Base-by-base conservation (phyloP, 192 early-diverging fungal genomes). In the Mortierella claussenii region DNA sequence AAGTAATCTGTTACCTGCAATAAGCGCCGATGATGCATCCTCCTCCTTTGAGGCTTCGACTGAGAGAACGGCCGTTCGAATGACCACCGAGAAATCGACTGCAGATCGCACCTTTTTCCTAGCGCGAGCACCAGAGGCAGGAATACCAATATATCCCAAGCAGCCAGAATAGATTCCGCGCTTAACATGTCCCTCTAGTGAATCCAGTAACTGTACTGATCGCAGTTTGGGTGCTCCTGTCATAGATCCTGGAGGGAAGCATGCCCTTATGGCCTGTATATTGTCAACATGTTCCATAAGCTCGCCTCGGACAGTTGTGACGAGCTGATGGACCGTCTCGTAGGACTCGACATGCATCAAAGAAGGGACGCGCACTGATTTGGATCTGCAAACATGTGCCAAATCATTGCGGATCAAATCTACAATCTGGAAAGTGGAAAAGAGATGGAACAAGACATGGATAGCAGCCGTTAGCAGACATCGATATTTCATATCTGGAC, bases 221-320 rank as follows among this genome's bases (percentile, higher is more conserved):
- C 97, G 86, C 10, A 88, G 73, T 71, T 99, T 99, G 4, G 97
- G 97, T 0, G 97, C 97, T 8, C 97, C 97, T 0, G 97, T 99
- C 96, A 99, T 98, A 0, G 95, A 97, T 0, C 96, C 96, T 69
- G 97, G 97, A 23, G 97, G 97, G 55, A 98, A 98, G 45, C 92
- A 92, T 12, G 85, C 83, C 36, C 81, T 83, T 17, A 97, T 66
- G 2, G 90, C 92, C 28, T 89, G 87, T 0, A 95, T 89, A 28
- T 81, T 81, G 46, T 89, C 89, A 1, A 95, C 71, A 12, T 82
- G 70, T 6, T 64, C 74, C 28, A 83, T 71, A 30, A 97, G 68
- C 31, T 83, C 80, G 15, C 91, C 91, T 17, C 83, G 67, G 8
- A 97, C 91, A 0, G 95, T 97, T 11, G 91, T 92, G 4, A 97